phyloP scores from a whole-genome alignment of 352 stramenopile species.

The Globisporangium parvum region DNA sequence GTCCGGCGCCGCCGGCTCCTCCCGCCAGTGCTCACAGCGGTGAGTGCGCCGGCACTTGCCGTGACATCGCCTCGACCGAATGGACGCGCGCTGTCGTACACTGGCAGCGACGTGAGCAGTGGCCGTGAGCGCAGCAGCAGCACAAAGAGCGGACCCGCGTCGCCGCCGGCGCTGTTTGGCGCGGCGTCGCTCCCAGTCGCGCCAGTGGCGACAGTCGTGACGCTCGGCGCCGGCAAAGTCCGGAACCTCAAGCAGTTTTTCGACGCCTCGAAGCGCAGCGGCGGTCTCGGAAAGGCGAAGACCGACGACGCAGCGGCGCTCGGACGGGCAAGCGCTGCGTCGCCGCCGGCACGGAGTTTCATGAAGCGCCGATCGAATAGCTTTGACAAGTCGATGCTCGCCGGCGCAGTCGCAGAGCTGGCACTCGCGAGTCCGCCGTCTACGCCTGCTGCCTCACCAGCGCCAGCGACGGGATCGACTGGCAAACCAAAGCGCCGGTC shows the following conservation, averaged over 20 bases:
- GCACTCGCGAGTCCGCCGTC: conserved; percentile 9
- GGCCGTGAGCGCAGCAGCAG: background rate
- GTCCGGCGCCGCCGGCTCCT: conserved; percentile 52
- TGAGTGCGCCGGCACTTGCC: background rate
- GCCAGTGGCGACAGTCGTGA: conserved; percentile 10
- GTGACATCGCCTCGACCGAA: background rate
- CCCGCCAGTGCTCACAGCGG: conserved; percentile 32
- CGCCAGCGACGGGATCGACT: conserved; percentile 1
- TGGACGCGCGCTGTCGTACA: background rate
- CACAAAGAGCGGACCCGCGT: background rate
- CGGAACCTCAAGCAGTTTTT: conserved; percentile 35
- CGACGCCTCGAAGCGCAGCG: conserved; percentile 11
- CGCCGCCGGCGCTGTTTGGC: conserved; percentile 13
- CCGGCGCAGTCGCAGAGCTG: conserved; percentile 22
- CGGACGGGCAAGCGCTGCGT: background rate
- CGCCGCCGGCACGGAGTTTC: conserved; percentile 11
- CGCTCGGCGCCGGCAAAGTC: conserved; percentile 26
- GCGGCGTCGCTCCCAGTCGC: conserved; percentile 15
- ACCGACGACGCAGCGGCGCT: conserved; percentile 21
- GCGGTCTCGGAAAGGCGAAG: conserved; percentile 11
- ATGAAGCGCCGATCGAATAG: conserved; percentile 36
- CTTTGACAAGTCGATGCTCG: conserved; percentile 29
- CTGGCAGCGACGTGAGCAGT: background rate
- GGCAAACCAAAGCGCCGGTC: conserved; percentile 8
- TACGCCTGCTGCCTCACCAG: background rate